A percentile compares a stretch with the other conserved stretches of the same genome.
phyloP scores from a whole-genome alignment of 306 rosid genomes.

The Morella rubra region DNA sequence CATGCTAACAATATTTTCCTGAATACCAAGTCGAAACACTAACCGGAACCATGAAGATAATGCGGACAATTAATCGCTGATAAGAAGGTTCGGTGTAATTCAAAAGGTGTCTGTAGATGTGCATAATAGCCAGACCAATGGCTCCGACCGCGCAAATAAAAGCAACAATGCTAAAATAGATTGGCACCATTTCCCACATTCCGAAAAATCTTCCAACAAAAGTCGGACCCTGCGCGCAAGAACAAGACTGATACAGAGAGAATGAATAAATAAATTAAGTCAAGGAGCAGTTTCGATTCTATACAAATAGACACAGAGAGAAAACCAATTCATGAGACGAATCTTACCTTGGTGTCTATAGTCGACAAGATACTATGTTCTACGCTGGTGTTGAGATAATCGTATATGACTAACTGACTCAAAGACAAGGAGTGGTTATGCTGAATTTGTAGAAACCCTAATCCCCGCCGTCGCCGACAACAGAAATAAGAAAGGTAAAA shows the following conservation, averaged over 20 bases:
- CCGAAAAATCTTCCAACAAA: background rate
- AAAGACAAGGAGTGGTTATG: background rate
- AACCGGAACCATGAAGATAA: constrained; percentile 95
- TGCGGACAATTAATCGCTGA: constrained; percentile 90
- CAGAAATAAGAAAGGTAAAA: background rate
- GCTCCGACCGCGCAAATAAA: constrained; percentile 89
- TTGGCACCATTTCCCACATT: constrained; percentile 66
- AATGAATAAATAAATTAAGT: background rate
- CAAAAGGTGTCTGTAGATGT: constrained; percentile 81
- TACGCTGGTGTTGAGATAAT: background rate
- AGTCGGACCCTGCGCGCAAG: background rate
- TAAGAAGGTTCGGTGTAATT: constrained; percentile 96
- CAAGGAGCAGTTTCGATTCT: background rate
- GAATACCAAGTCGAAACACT: constrained; percentile 17
- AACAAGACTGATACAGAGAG: background rate
- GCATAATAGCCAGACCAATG: constrained; percentile 65
- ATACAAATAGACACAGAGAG: background rate
- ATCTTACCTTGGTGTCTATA: constrained; percentile 22
- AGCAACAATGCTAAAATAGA: constrained; percentile 61
- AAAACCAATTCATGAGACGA: background rate
- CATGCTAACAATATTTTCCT: background rate
- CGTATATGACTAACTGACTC: background rate
- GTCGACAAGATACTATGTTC: background rate
- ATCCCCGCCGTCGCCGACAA: background rate
- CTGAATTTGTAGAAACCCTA: constrained; percentile 8